Evolutionary conservation across 2,329 filamentous ascomycete genomes (phyloP).

Genomic region (Fusarium foetens): DNA sequence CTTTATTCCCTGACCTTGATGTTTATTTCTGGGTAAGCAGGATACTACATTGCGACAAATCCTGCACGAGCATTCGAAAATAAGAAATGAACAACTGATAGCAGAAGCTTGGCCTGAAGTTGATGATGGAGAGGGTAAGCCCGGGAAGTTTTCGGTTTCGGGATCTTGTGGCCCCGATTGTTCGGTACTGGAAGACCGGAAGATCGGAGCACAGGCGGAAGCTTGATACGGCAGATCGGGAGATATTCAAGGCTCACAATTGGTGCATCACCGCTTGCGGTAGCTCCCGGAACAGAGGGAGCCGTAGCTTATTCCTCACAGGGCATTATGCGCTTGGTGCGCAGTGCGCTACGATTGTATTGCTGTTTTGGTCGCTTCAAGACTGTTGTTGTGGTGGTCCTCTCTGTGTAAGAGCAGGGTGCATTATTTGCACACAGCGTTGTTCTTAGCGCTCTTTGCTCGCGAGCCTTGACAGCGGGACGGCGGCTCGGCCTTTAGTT

Average conservation of each 20-base stretch:
- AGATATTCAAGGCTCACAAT: neutral
- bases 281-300: slow-evolving; percentile 5
- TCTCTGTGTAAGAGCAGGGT: slow-evolving; percentile 16
- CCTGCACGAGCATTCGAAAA: slow-evolving; percentile 4
- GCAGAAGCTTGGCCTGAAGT: slow-evolving; percentile 11
- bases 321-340: slow-evolving; percentile 2
- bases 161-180: slow-evolving; percentile 6
- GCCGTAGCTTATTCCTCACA: neutral
- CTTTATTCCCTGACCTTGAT: slow-evolving; percentile 12
- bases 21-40: slow-evolving; percentile 5
- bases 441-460: slow-evolving; percentile 11
- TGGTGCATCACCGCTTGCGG: slow-evolving; percentile 12
- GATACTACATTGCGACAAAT: neutral
- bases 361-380: slow-evolving; percentile 3
- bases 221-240: neutral
- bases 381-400: neutral
- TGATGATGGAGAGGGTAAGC: neutral
- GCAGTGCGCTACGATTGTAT: slow-evolving; percentile 5
- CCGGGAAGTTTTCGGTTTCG: slow-evolving; percentile 8
- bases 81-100: slow-evolving; percentile 16
- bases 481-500: slow-evolving; percentile 19
- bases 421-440: slow-evolving; percentile 26
- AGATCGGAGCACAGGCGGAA: slow-evolving; percentile 12
- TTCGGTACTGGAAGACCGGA: slow-evolving; percentile 10
- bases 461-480: slow-evolving; percentile 27